A percentile compares a stretch with the other conserved stretches of the same genome.
Evolutionary conservation across 1,284 basidiomycete species (phyloP).

Genomic region (Leccinum fuscescens): DNA sequence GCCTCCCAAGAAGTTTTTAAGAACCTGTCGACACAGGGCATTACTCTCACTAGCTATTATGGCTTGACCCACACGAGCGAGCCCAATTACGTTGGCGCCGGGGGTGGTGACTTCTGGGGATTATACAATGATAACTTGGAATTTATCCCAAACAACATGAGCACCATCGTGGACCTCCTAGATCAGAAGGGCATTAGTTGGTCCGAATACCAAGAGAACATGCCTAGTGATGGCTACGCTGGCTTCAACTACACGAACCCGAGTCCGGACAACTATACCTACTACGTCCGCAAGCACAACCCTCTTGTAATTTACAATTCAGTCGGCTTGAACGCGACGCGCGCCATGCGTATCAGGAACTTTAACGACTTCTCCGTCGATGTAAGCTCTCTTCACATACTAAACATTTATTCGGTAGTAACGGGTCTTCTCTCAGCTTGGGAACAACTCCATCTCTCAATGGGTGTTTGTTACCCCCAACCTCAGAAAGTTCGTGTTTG

Average conservation of each 20-base stretch:
- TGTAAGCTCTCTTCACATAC: slow-evolving; percentile 41
- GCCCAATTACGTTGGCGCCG: slow-evolving; percentile 55
- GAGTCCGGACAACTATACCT: slow-evolving; percentile 37
- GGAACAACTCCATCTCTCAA: slow-evolving; percentile 50
- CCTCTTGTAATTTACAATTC: slow-evolving; percentile 55
- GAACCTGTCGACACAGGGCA: slow-evolving; percentile 49
- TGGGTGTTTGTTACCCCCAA: slow-evolving; percentile 66
- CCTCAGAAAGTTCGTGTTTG: slow-evolving; percentile 29
- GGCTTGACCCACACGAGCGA: slow-evolving; percentile 63
- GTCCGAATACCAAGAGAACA: slow-evolving; percentile 58
- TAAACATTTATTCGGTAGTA: slow-evolving; percentile 33
- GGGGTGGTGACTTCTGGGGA: slow-evolving; percentile 61
- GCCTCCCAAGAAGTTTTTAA: slow-evolving; percentile 42
- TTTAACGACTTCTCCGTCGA: slow-evolving; percentile 61
- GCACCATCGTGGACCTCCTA: slow-evolving; percentile 60
- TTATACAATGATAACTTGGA: slow-evolving; percentile 47
- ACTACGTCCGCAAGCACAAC: slow-evolving; percentile 61
- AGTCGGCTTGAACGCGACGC: slow-evolving; percentile 39
- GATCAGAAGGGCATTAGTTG: slow-evolving; percentile 58
- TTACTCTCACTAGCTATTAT: slow-evolving; percentile 53
- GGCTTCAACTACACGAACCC: slow-evolving; percentile 48
- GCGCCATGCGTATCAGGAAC: slow-evolving; percentile 54
- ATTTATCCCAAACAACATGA: slow-evolving; percentile 28
- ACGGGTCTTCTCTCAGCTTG: slow-evolving; percentile 8
- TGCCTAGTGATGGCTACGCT: slow-evolving; percentile 54